These are phyloP conservation scores for Aspergillus coremiiformis DNA, from an alignment of 495 filamentous ascomycete genomes.

Conservation along the genomic window DNA sequence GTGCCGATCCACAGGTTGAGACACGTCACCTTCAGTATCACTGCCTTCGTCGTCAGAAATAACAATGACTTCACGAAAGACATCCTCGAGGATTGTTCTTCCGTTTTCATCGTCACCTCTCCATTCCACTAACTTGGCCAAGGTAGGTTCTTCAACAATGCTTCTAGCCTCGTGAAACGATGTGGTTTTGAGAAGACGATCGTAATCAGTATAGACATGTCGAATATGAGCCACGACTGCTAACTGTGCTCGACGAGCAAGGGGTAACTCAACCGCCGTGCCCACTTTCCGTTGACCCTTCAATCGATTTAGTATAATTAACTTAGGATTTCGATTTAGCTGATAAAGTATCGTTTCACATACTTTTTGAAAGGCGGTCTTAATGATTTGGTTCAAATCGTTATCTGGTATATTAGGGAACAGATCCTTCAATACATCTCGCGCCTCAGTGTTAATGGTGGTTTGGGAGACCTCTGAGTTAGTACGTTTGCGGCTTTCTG, in stretches of 20 bases:
- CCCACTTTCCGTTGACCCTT: conserved; percentile 59
- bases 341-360: conserved; percentile 13
- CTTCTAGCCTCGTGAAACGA: conserved; percentile 62
- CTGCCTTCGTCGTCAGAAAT: conserved; percentile 74
- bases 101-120: conserved; percentile 77
- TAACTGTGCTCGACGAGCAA: conserved; percentile 71
- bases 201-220: conserved; percentile 81
- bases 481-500: conserved; percentile 9
- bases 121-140: conserved; percentile 76
- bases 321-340: neutral
- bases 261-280: conserved; percentile 53
- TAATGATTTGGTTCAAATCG: conserved; percentile 69
- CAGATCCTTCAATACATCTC: conserved; percentile 67
- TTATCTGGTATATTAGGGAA: conserved; percentile 79
- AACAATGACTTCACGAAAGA: conserved; percentile 72
- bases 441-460: conserved; percentile 64
- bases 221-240: conserved; percentile 82
- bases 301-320: conserved; percentile 10
- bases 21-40: conserved; percentile 38
- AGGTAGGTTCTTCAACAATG: conserved; percentile 59
- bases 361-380: conserved; percentile 81
- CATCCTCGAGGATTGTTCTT: conserved; percentile 67
- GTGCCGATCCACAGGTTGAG: conserved; percentile 18
- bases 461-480: conserved; percentile 43
- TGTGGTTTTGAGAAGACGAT: conserved; percentile 59